Evolutionary conservation across 2,329 filamentous ascomycete species (phyloP).

Genomic region (Cladosporium sp.): DNA sequence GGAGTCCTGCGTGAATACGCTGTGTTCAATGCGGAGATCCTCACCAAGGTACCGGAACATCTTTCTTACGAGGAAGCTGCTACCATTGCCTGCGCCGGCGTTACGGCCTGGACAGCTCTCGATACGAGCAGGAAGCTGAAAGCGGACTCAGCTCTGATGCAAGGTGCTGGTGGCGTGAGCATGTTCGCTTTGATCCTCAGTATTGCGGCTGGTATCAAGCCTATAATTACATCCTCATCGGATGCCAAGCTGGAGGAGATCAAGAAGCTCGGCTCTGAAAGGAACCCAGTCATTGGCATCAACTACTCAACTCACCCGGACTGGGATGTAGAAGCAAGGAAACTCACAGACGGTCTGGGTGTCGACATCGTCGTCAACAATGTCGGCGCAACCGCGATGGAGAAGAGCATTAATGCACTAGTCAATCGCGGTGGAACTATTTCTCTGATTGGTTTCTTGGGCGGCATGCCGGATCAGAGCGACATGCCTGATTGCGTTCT

Average conservation of each 20-base stretch:
- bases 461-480: constrained; percentile 3
- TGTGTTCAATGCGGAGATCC: constrained; percentile 42
- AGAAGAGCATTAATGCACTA: constrained; percentile 36
- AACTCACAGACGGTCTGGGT: constrained; percentile 40
- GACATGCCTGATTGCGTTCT: not conserved
- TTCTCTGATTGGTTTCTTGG: constrained; percentile 20
- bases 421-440: constrained; percentile 26
- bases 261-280: constrained; percentile 57
- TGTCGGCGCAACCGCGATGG: constrained; percentile 47
- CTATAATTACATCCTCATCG: constrained; percentile 51
- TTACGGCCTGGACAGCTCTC: constrained; percentile 47
- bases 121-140: constrained; percentile 25
- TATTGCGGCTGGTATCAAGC: constrained; percentile 33
- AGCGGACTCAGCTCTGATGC: constrained; percentile 45
- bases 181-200: constrained; percentile 35
- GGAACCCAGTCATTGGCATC: constrained; percentile 47
- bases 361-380: constrained; percentile 50
- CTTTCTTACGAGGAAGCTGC: constrained; percentile 40
- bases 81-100: constrained; percentile 47
- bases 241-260: constrained; percentile 54
- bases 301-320: constrained; percentile 58
- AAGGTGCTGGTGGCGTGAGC: constrained; percentile 36
- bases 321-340: constrained; percentile 59
- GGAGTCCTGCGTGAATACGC: constrained; percentile 45
- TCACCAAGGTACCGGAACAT: constrained; percentile 41